These are phyloP conservation scores for Hortiboletus campestris DNA, from an alignment of 768 basidiomycete species.

Conservation along the genomic window DNA sequence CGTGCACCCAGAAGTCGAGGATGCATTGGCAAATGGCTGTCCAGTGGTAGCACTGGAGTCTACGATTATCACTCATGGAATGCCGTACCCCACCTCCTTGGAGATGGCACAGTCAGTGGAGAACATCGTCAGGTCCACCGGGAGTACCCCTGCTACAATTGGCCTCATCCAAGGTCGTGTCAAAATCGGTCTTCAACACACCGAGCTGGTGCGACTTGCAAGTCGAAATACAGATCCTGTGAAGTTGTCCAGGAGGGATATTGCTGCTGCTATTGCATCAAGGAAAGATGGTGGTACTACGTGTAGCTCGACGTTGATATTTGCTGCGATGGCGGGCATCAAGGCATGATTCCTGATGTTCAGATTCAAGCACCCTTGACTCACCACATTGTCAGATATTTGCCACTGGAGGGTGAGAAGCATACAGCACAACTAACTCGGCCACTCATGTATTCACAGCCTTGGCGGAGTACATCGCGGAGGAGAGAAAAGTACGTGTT, in stretches of 20 bases:
- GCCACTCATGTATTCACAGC: slow-evolving; percentile 32
- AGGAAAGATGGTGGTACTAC: slow-evolving; percentile 79
- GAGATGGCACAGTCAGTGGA: slow-evolving; percentile 75
- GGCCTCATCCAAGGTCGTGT: slow-evolving; percentile 79
- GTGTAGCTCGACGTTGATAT: slow-evolving; percentile 70
- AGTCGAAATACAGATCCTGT: slow-evolving; percentile 45
- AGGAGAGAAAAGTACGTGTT: slow-evolving; percentile 57
- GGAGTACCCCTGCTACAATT: slow-evolving; percentile 89
- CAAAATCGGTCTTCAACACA: slow-evolving; percentile 73
- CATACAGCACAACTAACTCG: neutral
- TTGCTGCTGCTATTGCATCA: slow-evolving; percentile 67
- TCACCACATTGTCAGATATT: slow-evolving; percentile 55
- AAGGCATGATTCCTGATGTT: slow-evolving; percentile 47
- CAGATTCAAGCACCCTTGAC: neutral
- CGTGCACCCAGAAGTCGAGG: slow-evolving; percentile 78
- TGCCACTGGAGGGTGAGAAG: slow-evolving; percentile 83
- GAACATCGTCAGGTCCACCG: slow-evolving; percentile 65
- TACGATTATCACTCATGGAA: slow-evolving; percentile 89
- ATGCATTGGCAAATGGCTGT: slow-evolving; percentile 62
- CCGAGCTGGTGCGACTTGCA: slow-evolving; percentile 69
- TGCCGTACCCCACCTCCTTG: slow-evolving; percentile 78
- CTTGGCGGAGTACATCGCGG: slow-evolving; percentile 85
- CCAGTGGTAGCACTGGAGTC: slow-evolving; percentile 92
- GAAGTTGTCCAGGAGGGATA: slow-evolving; percentile 79
- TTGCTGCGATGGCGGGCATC: slow-evolving; percentile 81